Conservation (phyloP, 371 early-diverging fungal genomes). For the Capniomyces stellatus region DNA sequence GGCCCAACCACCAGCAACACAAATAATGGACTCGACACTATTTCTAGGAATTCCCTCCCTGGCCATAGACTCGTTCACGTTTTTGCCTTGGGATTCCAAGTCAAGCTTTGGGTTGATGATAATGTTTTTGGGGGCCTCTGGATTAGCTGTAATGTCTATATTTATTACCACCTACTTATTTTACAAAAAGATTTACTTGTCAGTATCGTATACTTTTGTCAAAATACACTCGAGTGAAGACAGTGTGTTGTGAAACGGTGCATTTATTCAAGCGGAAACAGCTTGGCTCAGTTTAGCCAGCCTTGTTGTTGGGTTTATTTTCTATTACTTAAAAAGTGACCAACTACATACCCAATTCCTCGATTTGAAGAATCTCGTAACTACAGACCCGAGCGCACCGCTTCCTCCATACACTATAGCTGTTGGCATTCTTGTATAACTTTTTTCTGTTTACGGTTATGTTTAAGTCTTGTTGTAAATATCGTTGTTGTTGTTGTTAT, state of each 20-base stretch:
- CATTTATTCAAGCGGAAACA: too few species aligned
- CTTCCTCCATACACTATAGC: constrained; percentile 80
- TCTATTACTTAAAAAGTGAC: too few species aligned
- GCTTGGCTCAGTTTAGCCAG: too few species aligned
- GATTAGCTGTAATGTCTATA: constrained; percentile 55
- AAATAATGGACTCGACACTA: constrained; percentile 56
- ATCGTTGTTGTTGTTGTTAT: too few species aligned
- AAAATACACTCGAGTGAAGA: background rate
- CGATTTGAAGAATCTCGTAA: constrained; percentile 48
- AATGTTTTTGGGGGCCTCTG: constrained; percentile 53
- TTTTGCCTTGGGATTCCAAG: constrained; percentile 38
- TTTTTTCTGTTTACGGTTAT: too few species aligned
- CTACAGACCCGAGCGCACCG: constrained; percentile 71
- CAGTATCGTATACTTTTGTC: background rate
- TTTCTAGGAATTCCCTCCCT: constrained; percentile 25
- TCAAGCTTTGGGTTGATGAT: constrained; percentile 25
- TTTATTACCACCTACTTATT: constrained; percentile 33
- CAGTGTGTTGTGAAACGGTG: background rate
- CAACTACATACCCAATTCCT: constrained; percentile 66
- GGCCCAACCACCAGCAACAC: constrained; percentile 94
- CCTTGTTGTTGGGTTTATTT: too few species aligned
- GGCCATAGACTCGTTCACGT: constrained; percentile 20
- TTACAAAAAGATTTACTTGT: background rate
- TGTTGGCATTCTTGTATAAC: constrained; percentile 13
- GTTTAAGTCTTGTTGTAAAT: too few species aligned